These are phyloP conservation scores for Funneliformis caledonium DNA, from an alignment of 371 early-diverging fungal genomes.

Conservation along the genomic window DNA sequence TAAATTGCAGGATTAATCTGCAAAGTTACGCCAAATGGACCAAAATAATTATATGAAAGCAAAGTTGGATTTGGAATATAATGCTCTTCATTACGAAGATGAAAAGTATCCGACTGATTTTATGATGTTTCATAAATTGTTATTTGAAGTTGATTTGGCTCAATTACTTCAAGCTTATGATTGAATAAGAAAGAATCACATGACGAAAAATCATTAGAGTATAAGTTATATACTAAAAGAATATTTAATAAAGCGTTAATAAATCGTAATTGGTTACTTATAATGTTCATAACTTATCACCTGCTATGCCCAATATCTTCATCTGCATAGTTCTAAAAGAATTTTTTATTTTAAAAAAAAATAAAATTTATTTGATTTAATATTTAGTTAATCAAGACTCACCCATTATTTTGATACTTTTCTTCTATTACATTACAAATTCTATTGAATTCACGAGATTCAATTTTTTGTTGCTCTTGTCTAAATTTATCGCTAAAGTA, in stretches of 20 bases:
- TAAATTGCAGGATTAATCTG: neutral
- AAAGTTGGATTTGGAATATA: neutral
- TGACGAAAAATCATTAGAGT: too few species aligned
- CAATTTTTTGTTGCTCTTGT: neutral
- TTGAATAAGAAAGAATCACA: neutral
- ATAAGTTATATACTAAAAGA: too few species aligned
- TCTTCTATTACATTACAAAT: neutral
- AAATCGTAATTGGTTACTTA: too few species aligned
- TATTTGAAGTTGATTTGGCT: neutral
- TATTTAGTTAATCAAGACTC: neutral
- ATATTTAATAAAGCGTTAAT: too few species aligned
- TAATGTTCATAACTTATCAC: too few species aligned
- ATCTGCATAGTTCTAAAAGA: too few species aligned
- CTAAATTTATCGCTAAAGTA: neutral
- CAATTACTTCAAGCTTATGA: neutral
- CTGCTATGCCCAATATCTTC: too few species aligned
- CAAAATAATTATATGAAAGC: too few species aligned
- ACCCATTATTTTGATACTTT: neutral
- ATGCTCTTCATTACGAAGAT: neutral
- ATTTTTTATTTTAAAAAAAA: too few species aligned
- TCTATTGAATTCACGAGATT: neutral
- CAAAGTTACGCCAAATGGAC: neutral
- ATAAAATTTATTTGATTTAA: too few species aligned
- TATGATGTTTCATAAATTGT: neutral
- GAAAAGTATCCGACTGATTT: neutral